Conservation (phyloP, 2,329 filamentous ascomycete genomes). For the Penicillium thymicola region DNA sequence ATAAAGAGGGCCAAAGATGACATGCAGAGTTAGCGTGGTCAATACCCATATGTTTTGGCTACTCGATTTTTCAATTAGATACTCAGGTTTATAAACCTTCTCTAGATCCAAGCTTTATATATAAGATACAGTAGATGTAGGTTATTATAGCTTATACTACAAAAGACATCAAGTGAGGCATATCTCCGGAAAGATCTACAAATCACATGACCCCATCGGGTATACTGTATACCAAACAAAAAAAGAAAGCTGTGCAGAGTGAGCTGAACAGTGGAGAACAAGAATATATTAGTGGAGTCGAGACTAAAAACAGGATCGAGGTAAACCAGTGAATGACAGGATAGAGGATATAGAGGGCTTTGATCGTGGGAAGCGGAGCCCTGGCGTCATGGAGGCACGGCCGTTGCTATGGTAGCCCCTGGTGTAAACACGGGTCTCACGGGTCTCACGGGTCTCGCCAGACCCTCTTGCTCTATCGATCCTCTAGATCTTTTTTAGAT, state of each 20-base stretch:
- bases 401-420: slow-evolving; percentile 38
- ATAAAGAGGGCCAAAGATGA: neutral
- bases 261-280: slow-evolving; percentile 26
- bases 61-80: neutral
- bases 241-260: neutral
- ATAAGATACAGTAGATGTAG: neutral
- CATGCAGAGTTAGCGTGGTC: neutral
- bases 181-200: neutral
- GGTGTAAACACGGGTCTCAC: slow-evolving; percentile 35
- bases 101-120: neutral
- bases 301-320: slow-evolving; percentile 13
- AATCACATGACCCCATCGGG: slow-evolving; percentile 1
- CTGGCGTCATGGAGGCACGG: slow-evolving; percentile 22
- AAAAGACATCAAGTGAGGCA: neutral
- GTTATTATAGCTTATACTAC: too few relatives aligned
- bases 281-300: slow-evolving; percentile 14
- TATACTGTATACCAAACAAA: neutral
- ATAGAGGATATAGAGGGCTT: slow-evolving; percentile 8
- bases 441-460: slow-evolving; percentile 13
- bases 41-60: neutral
- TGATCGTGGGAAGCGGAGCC: slow-evolving; percentile 15
- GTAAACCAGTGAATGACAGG: slow-evolving; percentile 3
- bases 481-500: slow-evolving; percentile 19
- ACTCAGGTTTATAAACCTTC: neutral
- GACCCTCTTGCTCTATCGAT: slow-evolving; percentile 20